Evolutionary conservation across 768 basidiomycete species (phyloP), one percentile per base, ranked within the genome.

Genomic region (Podaxis sp.): DNA sequence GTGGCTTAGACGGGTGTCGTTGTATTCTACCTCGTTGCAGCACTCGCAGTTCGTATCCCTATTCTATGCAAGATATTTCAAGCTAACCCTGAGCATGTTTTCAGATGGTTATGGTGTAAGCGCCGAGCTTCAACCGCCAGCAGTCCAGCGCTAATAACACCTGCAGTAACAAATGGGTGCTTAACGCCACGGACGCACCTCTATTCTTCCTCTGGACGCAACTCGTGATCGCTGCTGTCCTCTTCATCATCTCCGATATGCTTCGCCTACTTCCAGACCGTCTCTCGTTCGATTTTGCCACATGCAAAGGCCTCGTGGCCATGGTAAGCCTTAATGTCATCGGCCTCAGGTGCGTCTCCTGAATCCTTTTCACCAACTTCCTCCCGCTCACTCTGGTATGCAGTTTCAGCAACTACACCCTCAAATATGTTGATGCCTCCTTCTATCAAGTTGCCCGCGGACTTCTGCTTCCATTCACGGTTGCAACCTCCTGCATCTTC

Each of bases 401-500:
- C 71, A 93, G 91, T 69, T 89, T 92, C 71, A 92, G 91, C 75
- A 96, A 95, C 73, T 94, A 87, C 71, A 94, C 91, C 43, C 82
- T 96, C 63, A 93, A 94, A 86, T 93, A 91, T 69, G 95, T 97
- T 67, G 94, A 95, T 61, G 93, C 93, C 12, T 95, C 94, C 0
- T 94, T 96, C 75, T 95, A 96, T 74, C 95, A 96, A 78, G 90
- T 98, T 65, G 96, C 96, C 0, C 89, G 96, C 15, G 96, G 96
- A 9, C 82, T 98, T 64, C 86, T 98, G 29, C 86, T 98, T 24
- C 96, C 96, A 0, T 91, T 94, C 80, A 98, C 96, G 17, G 94
- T 97, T 68, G 78, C 80, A 69, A 89, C 93, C n/a, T 95, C 96
- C 46, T 90, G 84, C 73, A 27, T 92, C 68, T 78, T 93, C 70